A percentile compares a stretch with the other conserved stretches of the same genome.
phyloP scores from a whole-genome alignment of 1,284 basidiomycete genomes.

The Tranzscheliella williamsii region DNA sequence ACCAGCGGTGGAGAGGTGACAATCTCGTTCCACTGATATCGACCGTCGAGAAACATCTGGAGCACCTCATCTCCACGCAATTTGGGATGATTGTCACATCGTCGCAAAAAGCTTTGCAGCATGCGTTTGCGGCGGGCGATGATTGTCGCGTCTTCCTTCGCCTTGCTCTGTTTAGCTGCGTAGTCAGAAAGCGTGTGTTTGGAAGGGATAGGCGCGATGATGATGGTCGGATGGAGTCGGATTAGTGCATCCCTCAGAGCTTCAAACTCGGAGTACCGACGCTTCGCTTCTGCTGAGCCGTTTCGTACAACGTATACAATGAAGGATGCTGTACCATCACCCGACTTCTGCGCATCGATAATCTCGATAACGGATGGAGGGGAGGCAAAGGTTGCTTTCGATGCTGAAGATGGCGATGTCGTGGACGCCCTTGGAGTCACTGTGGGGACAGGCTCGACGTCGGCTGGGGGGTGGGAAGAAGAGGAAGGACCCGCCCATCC shows the following conservation, averaged over 20 bases:
- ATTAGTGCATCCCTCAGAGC: constrained; percentile 81
- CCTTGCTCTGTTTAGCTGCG: constrained; percentile 93
- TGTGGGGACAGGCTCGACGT: neutral
- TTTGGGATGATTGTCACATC: constrained; percentile 85
- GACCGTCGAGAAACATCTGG: constrained; percentile 90
- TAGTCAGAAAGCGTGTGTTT: constrained; percentile 96
- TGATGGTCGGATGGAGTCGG: constrained; percentile 90
- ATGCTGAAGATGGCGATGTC: constrained; percentile 8
- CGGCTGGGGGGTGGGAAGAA: constrained; percentile 3
- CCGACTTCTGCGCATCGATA: constrained; percentile 92
- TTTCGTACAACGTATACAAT: constrained; percentile 92
- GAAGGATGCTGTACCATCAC: constrained; percentile 77
- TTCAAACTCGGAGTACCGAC: constrained; percentile 97
- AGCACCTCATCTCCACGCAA: constrained; percentile 92
- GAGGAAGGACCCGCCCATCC: constrained; percentile 32
- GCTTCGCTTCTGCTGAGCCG: constrained; percentile 78
- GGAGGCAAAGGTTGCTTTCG: constrained; percentile 18
- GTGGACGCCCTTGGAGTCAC: neutral
- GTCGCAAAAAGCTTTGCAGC: constrained; percentile 91
- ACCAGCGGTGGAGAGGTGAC: constrained; percentile 73
- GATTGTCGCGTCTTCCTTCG: constrained; percentile 91
- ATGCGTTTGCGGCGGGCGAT: constrained; percentile 90
- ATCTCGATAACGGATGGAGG: constrained; percentile 38
- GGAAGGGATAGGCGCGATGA: constrained; percentile 95
- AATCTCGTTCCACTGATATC: constrained; percentile 77